Conservation (phyloP, 2,329 filamentous ascomycete genomes). For the Fusarium cicatricum region DNA sequence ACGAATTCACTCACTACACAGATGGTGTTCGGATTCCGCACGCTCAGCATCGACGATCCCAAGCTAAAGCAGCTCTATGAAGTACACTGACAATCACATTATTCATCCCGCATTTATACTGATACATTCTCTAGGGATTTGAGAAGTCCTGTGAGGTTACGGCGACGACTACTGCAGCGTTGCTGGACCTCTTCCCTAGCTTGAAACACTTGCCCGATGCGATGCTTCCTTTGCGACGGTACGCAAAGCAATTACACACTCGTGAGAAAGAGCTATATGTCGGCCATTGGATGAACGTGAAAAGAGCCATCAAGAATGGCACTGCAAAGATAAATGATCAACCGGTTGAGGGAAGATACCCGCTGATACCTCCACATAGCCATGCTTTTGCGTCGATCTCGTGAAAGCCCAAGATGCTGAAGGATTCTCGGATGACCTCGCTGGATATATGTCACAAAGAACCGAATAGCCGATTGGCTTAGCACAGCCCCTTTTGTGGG, state of each 20-base stretch:
- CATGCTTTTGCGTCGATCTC: constrained; percentile 10
- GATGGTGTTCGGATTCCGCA: constrained; percentile 3
- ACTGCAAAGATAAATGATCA: constrained; percentile 18
- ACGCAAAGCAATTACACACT: constrained; percentile 3
- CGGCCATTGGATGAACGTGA: constrained; percentile 4
- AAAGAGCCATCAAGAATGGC: constrained; percentile 21
- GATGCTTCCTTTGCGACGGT: neutral
- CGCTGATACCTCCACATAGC: neutral
- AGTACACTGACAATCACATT: neutral
- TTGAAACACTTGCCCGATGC: neutral
- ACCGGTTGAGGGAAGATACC: neutral
- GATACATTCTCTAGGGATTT: neutral
- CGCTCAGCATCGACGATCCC: neutral
- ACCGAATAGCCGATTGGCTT: no score
- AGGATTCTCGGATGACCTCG: constrained; percentile 8
- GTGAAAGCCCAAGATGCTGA: constrained; percentile 11
- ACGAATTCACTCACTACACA: constrained; percentile 5
- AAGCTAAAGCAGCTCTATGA: constrained; percentile 2
- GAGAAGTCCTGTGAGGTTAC: neutral
- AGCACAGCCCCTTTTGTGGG: no score
- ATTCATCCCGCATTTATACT: neutral
- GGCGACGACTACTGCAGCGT: neutral
- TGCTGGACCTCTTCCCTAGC: neutral
- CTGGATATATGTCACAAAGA: no score
- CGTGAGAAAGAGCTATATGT: constrained; percentile 6